Evolutionary conservation across 805 yeast genomes (phyloP), one percentile per base, ranked within the genome.

Genomic region (Sugiyamaella marilandica): DNA sequence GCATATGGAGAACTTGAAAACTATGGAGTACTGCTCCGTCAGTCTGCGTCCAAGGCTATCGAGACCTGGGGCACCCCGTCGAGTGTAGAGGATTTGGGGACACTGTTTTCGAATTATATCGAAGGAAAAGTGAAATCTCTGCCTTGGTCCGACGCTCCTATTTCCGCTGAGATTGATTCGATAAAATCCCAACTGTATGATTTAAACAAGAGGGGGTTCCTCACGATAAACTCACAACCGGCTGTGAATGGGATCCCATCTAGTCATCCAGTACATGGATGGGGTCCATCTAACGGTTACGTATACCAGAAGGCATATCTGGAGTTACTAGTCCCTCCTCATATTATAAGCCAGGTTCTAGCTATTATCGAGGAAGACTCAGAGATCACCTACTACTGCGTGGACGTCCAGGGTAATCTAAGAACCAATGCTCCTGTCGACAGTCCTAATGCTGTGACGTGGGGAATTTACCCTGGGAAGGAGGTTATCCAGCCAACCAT

Each of bases 381-480:
- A 57, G 73, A 79, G 44, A 74, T 91, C 60, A 83, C 96, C 2
- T 92, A 81, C 70, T 91, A 89, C 65, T 84, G 91, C 3, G 89
- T 87, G 29, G 81, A 80, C 62, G 79, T 79, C 61, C 64, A 71
- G 33, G 81, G 79, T 41, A 69, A 80, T 41, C 73, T 90, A 50
- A 57, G 59, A 16, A 80, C 95, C 47, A 91, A 91, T 68, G 82
- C 89, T 46, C 78, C 78, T 21, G 83, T 80, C 44, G 87, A 83
- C 53, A 85, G 82, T 56, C 90, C 95, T 58, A 91, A 88, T 65
- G 97, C 98, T 8, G 97, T 92, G 52, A 92, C 98, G 16, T 92
- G 98, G 98, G 98, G 98, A 58, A 89, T 91, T 51, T 90, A 88
- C 81, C 97, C 98, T 26, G 96, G 96, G 36, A 85, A 85, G 65